Percentiles rank a stretch among this genome's conserved stretches.
Evolutionary conservation across 768 basidiomycete species (phyloP).

Genomic region (Auriscalpium microsporum): DNA sequence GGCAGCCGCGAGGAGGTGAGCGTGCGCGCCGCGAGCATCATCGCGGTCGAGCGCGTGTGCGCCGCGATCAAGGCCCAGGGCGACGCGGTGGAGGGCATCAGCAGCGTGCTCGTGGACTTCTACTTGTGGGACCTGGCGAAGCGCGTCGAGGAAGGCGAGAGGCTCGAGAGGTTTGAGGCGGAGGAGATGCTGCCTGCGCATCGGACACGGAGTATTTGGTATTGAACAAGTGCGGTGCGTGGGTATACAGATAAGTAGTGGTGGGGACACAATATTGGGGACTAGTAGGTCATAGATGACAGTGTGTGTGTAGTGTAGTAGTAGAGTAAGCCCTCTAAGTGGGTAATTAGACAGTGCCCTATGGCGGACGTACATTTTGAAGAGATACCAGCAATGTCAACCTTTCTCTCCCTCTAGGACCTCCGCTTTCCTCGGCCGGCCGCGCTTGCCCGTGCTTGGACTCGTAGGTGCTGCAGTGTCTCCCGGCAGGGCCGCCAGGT

Average conservation of each 20-base stretch:
- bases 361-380: no score
- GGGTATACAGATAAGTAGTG: neutral
- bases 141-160: slow-evolving; percentile 56
- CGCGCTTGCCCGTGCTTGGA: no score
- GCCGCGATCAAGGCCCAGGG: slow-evolving; percentile 27
- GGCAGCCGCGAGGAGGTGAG: slow-evolving; percentile 70
- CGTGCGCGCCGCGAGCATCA: slow-evolving; percentile 69
- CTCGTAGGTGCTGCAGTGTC: no score
- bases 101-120: slow-evolving; percentile 83
- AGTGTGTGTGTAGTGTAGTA: no score
- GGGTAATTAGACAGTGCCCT: no score
- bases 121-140: slow-evolving; percentile 88
- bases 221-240: slow-evolving; percentile 35
- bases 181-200: slow-evolving; percentile 60
- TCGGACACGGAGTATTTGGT: slow-evolving; percentile 81
- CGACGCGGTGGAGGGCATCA: slow-evolving; percentile 28
- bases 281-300: neutral
- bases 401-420: no score
- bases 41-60: slow-evolving; percentile 71
- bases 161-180: slow-evolving; percentile 46
- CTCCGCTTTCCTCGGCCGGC: no score
- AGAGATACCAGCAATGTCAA: no score
- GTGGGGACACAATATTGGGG: neutral
- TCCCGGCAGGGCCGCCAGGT: no score
- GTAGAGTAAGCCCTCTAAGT: no score